Percentiles rank a stretch among this genome's conserved stretches.
Conservation (phyloP, 1,139 yeast genomes). For the Yarrowia galli region DNA sequence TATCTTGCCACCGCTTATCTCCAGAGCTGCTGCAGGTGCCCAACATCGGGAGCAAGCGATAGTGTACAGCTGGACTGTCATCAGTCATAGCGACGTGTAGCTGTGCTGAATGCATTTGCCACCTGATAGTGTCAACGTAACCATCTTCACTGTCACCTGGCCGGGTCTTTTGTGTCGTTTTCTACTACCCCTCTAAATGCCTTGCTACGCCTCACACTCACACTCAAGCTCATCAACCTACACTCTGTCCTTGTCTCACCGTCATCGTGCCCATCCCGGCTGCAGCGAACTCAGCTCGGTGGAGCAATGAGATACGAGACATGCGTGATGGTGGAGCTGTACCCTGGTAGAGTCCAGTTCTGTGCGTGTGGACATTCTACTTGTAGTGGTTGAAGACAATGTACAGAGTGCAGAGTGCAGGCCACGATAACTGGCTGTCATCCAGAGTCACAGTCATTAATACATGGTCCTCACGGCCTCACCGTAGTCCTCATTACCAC, state of each 20-base stretch:
- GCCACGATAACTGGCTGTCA: too few species aligned
- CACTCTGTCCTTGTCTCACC: neutral
- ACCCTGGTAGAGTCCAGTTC: too few species aligned
- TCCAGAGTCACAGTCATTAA: too few species aligned
- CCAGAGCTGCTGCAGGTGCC: conserved; percentile 9
- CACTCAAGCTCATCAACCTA: conserved; percentile 3
- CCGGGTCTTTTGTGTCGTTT: too few species aligned
- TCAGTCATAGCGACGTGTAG: neutral
- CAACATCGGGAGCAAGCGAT: conserved; percentile 23
- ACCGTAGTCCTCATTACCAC: too few species aligned
- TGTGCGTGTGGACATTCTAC: too few species aligned
- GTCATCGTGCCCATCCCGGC: conserved; percentile 10
- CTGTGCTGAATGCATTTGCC: too few species aligned
- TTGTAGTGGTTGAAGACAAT: too few species aligned
- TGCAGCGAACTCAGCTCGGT: conserved; percentile 1
- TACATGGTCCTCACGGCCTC: too few species aligned
- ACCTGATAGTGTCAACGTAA: neutral
- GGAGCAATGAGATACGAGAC: neutral
- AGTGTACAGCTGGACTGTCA: neutral
- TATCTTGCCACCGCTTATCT: conserved; percentile 28
- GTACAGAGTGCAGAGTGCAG: too few species aligned
- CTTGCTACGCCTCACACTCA: conserved; percentile 4
- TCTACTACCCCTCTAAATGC: too few species aligned
- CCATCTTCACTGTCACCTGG: neutral
- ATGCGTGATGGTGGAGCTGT: too few species aligned